Evolutionary conservation across 306 rosid genomes (phyloP).

Genomic region (Prunus campanulata): DNA sequence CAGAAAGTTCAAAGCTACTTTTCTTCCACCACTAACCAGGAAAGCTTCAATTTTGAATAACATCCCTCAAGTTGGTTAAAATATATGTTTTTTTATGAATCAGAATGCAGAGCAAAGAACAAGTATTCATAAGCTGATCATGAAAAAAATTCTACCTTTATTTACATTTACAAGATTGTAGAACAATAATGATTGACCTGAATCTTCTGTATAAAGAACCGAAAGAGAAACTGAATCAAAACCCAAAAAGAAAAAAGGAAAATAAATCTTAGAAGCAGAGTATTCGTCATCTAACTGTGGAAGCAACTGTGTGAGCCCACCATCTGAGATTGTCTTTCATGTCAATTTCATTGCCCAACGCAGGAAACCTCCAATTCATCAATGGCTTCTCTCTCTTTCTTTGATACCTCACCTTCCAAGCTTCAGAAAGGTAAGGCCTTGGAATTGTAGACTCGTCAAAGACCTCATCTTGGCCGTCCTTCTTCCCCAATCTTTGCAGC

Average conservation of each 20-base stretch:
- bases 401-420: slow-evolving; percentile 55
- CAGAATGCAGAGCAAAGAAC: neutral
- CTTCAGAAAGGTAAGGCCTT: slow-evolving; percentile 93
- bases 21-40: neutral
- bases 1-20: neutral
- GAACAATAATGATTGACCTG: neutral
- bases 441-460: slow-evolving; percentile 31
- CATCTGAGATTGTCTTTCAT: slow-evolving; percentile 65
- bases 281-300: slow-evolving; percentile 54
- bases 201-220: neutral
- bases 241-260: neutral
- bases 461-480: slow-evolving; percentile 18
- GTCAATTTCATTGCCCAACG: slow-evolving; percentile 48
- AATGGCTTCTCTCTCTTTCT: slow-evolving; percentile 47
- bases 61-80: neutral
- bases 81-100: neutral
- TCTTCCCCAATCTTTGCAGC: slow-evolving; percentile 68
- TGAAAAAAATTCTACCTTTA: neutral
- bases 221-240: too few relatives aligned
- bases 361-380: slow-evolving; percentile 66
- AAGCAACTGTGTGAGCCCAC: slow-evolving; percentile 92
- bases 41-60: neutral
- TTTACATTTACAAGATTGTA: slow-evolving; percentile 18
- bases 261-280: neutral
- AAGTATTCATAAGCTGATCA: neutral